phyloP scores from a whole-genome alignment of 2,329 filamentous ascomycete species.

The Dendryphion nanum region DNA sequence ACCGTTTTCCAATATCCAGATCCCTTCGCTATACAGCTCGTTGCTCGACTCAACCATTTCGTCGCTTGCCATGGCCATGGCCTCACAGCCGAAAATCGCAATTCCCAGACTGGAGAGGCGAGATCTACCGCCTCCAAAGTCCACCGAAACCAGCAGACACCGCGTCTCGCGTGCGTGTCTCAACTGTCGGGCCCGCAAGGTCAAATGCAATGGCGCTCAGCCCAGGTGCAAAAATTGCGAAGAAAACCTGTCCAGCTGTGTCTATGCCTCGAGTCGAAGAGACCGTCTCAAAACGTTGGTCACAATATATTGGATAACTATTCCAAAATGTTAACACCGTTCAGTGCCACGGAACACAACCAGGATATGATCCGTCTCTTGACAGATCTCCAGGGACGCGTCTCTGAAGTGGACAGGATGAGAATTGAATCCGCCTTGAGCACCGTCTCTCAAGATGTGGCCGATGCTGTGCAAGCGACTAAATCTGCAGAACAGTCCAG shows the following conservation, averaged over 20 bases:
- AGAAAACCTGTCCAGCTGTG: constrained; percentile 24
- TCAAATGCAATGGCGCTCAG: constrained; percentile 23
- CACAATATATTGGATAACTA: background rate
- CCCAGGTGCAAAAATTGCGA: constrained; percentile 32
- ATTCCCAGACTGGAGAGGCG: constrained; percentile 26
- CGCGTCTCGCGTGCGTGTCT: constrained; percentile 25
- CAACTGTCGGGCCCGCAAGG: constrained; percentile 23
- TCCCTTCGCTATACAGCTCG: too few species aligned
- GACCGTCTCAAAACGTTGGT: constrained; percentile 36
- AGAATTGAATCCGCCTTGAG: constrained; percentile 13
- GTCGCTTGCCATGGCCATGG: too few species aligned
- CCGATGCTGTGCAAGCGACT: constrained; percentile 8
- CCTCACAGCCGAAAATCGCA: too few species aligned
- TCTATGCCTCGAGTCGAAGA: constrained; percentile 35
- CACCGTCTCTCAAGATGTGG: background rate
- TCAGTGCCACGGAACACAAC: constrained; percentile 26
- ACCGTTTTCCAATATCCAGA: too few species aligned
- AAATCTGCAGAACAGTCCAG: constrained; percentile 12
- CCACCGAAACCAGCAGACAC: constrained; percentile 10
- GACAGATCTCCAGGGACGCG: constrained; percentile 14
- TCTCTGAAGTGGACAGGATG: constrained; percentile 8
- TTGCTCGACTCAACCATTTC: too few species aligned
- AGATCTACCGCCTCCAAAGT: constrained; percentile 12
- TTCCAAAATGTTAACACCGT: constrained; percentile 9
- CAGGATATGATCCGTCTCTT: constrained; percentile 29